Evolutionary conservation across 2,329 filamentous ascomycete genomes (phyloP).

Genomic region (Grosmannia huntii): DNA sequence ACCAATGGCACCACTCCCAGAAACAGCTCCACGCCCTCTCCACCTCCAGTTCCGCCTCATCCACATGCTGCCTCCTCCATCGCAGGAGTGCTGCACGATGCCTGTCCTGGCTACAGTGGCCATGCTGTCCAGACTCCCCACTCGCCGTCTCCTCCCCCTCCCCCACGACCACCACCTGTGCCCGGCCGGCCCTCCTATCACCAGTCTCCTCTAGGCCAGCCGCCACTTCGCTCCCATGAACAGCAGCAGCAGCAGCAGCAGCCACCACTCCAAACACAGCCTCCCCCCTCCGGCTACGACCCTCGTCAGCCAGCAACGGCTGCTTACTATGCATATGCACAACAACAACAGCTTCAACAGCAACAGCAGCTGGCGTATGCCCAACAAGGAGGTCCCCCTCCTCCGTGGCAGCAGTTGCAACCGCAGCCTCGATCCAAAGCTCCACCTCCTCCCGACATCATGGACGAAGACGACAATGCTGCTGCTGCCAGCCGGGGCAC

Average conservation of each 20-base stretch:
- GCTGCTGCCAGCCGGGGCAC: background rate
- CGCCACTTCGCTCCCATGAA: constrained; percentile 10
- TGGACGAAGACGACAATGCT: constrained; percentile 37
- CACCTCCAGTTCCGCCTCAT: constrained; percentile 9
- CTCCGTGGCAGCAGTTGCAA: constrained; percentile 13
- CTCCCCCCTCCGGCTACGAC: background rate
- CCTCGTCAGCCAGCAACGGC: constrained; percentile 3
- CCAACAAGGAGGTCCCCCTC: constrained; percentile 18
- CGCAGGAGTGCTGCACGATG: background rate
- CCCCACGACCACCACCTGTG: constrained; percentile 5
- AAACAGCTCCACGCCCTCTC: constrained; percentile 1
- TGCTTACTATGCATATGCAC: constrained; percentile 5
- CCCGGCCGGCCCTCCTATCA: constrained; percentile 12
- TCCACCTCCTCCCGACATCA: constrained; percentile 37
- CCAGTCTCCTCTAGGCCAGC: constrained; percentile 12
- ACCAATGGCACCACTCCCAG: constrained; percentile 7
- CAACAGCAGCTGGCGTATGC: constrained; percentile 14
- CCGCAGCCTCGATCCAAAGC: constrained; percentile 22
- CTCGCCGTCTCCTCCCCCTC: background rate
- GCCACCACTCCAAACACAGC: background rate
- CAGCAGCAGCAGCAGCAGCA: constrained; percentile 8
- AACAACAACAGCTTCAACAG: constrained; percentile 13
- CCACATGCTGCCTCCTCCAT: constrained; percentile 1
- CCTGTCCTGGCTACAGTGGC: constrained; percentile 9
- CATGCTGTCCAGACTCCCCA: constrained; percentile 9